Evolutionary conservation across 1,284 basidiomycete species (phyloP).

Genomic region (Ceratobasidium theobromae): DNA sequence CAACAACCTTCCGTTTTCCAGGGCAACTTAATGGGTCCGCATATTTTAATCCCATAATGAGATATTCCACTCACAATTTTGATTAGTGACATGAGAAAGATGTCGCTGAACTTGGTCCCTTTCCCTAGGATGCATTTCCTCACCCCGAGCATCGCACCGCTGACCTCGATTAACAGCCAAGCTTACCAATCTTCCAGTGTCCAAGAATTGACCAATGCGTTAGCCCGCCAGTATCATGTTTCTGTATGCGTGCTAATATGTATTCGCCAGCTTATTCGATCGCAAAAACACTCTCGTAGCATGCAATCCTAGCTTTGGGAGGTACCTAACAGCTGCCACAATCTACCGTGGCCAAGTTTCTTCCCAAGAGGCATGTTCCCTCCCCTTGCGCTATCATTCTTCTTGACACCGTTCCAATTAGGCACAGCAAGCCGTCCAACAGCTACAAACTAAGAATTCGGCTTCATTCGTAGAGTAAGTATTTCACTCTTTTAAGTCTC

Average conservation of each 20-base stretch:
- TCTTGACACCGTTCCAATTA: conserved; percentile 19
- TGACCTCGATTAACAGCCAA: conserved; percentile 62
- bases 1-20: conserved; percentile 89
- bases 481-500: conserved; percentile 4
- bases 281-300: conserved; percentile 79
- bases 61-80: conserved; percentile 4
- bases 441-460: conserved; percentile 71
- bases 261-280: conserved; percentile 67
- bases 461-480: conserved; percentile 75
- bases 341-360: conserved; percentile 84
- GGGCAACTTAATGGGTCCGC: conserved; percentile 86
- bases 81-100: conserved; percentile 83
- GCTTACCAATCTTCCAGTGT: conserved; percentile 61
- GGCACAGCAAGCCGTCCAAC: conserved; percentile 50
- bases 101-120: conserved; percentile 90
- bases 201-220: conserved; percentile 57
- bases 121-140: conserved; percentile 90
- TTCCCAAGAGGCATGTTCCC: conserved; percentile 76
- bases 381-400: no score
- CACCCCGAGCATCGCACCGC: conserved; percentile 84
- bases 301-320: conserved; percentile 77
- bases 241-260: conserved; percentile 3
- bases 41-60: neutral
- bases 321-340: conserved; percentile 83
- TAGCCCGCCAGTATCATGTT: conserved; percentile 32